Conservation (phyloP, 768 basidiomycete species). For the Russula olivacea region DNA sequence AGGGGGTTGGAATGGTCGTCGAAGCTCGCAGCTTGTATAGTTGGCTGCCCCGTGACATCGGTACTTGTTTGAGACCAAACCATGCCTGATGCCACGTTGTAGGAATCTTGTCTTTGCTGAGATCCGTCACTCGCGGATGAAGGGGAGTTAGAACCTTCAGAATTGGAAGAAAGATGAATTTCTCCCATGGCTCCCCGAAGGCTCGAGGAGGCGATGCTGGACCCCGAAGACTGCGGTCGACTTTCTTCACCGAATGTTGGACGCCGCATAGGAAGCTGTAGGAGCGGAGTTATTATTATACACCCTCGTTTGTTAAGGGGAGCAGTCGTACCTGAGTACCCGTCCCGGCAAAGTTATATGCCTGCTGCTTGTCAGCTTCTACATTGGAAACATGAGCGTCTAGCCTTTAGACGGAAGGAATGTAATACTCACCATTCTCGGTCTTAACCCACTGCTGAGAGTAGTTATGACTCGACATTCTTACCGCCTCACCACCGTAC, state of each 20-base stretch:
- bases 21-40: constrained; percentile 16
- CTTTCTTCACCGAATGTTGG: constrained; percentile 26
- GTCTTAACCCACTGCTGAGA: constrained; percentile 24
- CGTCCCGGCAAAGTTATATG: constrained; percentile 21
- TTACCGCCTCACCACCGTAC: constrained; percentile 10
- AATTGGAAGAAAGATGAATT: constrained; percentile 36
- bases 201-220: constrained; percentile 43
- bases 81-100: constrained; percentile 26
- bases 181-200: constrained; percentile 64
- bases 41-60: constrained; percentile 16
- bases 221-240: constrained; percentile 35
- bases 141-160: constrained; percentile 30
- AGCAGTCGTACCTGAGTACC: constrained; percentile 26
- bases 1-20: constrained; percentile 18
- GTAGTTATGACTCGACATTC: constrained; percentile 23
- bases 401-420: background rate
- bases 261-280: constrained; percentile 25
- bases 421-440: constrained; percentile 17
- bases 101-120: constrained; percentile 29
- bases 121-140: constrained; percentile 26
- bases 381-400: background rate
- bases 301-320: constrained; percentile 11
- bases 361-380: constrained; percentile 22
- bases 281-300: constrained; percentile 29
- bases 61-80: constrained; percentile 24